Conservation (phyloP, 2,329 filamentous ascomycete species). For the Monilinia polystroma region DNA sequence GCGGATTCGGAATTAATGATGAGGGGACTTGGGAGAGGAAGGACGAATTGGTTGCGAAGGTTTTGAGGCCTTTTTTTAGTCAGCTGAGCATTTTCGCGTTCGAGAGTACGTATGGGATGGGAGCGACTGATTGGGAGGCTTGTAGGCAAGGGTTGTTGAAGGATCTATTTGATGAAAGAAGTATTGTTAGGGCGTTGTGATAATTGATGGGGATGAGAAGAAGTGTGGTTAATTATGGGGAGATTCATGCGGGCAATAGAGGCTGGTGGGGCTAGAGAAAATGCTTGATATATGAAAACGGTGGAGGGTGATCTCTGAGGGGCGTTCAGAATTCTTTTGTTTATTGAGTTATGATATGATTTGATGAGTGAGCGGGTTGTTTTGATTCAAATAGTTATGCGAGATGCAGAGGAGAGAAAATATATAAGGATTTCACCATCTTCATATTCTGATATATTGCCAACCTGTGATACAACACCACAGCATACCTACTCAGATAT, state of each 20-base stretch:
- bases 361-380: slow-evolving; percentile 8
- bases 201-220: neutral
- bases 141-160: slow-evolving; percentile 64
- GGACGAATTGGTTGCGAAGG: slow-evolving; percentile 70
- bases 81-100: slow-evolving; percentile 92
- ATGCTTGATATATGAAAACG: slow-evolving; percentile 6
- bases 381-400: slow-evolving; percentile 1
- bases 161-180: slow-evolving; percentile 79
- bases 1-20: slow-evolving; percentile 49
- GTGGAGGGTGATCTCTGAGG: neutral
- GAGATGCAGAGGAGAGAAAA: slow-evolving; percentile 1
- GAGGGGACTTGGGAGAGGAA: slow-evolving; percentile 58
- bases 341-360: slow-evolving; percentile 3
- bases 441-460: neutral
- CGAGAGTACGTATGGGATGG: slow-evolving; percentile 89
- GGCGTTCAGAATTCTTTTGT: slow-evolving; percentile 8
- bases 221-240: neutral
- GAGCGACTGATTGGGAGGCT: slow-evolving; percentile 60
- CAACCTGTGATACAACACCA: neutral
- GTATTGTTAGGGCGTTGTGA: slow-evolving; percentile 55
- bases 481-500: neutral
- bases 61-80: slow-evolving; percentile 84
- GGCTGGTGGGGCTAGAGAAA: neutral
- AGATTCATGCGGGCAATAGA: neutral
- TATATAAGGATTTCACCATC: neutral